Base-by-base conservation (phyloP, 1,139 yeast genomes). In the Hyphopichia fennica region DNA sequence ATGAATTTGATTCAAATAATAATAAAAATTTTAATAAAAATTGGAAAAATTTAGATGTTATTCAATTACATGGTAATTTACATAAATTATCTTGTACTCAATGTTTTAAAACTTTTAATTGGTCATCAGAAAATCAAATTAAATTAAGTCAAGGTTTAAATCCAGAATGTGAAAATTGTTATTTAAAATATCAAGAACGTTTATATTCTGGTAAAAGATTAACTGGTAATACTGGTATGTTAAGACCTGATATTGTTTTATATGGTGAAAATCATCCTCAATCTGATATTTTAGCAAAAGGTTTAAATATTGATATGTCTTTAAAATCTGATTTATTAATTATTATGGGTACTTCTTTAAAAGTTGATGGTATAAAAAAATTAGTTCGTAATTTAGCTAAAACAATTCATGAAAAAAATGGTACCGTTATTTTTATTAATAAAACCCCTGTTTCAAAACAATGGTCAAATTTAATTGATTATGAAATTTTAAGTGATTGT, bases 31-130 rank as follows among this genome's bases (percentile, higher is more conserved):
- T 73, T 50, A 58, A 57, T 36, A 65, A 69, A 46, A 57, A 52
- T 39, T 84, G 90, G 91, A 81, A 77, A 50, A 70, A 69, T 31
- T 64, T 81, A 42, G 91, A 89, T 51, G 96, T 88, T 16, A 83
- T 91, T 10, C 97, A 89, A 61, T 69, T 93, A 33, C 99, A 93
- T 57, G 99, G 99, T 1, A 91, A 89, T 60, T 69, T 93, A 41
- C 88, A 87, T 56, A 75, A 77, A 42, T 68, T 93, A 43, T 69
- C 84, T 20, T 89, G 96, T 58, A 84, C 89, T 10, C 72, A 72
- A 39, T 93, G 98, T 60, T 76, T 74, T 47, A 57, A 71, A 35
- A 66, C 65, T 20, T 81, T 71, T 51, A 71, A 72, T 28, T 91
- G 98, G 96, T 75, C 72, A 28, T 62, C 69, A 15, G 75, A 74